Conservation (phyloP, 768 basidiomycete genomes). For the Megacollybia marginata region DNA sequence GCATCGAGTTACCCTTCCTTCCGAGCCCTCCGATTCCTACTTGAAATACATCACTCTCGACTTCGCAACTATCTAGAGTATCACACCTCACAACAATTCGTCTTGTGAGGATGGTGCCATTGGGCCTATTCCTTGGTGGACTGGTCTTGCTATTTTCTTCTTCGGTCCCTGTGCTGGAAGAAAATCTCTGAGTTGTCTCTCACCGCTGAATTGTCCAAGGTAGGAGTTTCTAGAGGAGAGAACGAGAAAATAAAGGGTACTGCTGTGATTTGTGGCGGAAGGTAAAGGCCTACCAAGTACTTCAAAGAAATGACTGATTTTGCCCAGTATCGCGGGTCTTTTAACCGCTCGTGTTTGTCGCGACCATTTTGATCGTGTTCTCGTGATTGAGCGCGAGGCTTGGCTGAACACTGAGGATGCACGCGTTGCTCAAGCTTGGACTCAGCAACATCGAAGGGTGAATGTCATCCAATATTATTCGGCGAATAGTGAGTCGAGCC, state of each 20-base stretch:
- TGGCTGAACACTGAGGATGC: constrained; percentile 17
- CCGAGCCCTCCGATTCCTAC: too few relatives aligned
- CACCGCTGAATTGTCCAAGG: too few relatives aligned
- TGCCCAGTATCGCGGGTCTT: constrained; percentile 22
- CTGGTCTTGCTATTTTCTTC: too few relatives aligned
- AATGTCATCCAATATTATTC: constrained; percentile 21
- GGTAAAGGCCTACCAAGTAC: constrained; percentile 1
- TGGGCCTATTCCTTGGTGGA: too few relatives aligned
- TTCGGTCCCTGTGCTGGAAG: too few relatives aligned
- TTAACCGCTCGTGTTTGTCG: constrained; percentile 24
- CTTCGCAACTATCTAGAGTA: too few relatives aligned
- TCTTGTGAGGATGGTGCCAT: too few relatives aligned
- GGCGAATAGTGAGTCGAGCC: constrained; percentile 8
- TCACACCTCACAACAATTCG: too few relatives aligned
- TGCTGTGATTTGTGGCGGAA: constrained; percentile 5
- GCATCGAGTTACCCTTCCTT: too few relatives aligned
- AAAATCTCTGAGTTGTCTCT: too few relatives aligned
- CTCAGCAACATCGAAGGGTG: constrained; percentile 3
- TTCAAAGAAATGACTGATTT: background rate
- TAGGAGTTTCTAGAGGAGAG: background rate
- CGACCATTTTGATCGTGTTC: constrained; percentile 23
- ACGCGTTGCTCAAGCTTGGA: constrained; percentile 10
- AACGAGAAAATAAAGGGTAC: constrained; percentile 3
- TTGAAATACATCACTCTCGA: too few relatives aligned
- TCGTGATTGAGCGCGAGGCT: constrained; percentile 24